These are phyloP conservation scores for Pichia sp. DNA, from an alignment of 1,139 yeast genomes.

Conservation along the genomic window DNA sequence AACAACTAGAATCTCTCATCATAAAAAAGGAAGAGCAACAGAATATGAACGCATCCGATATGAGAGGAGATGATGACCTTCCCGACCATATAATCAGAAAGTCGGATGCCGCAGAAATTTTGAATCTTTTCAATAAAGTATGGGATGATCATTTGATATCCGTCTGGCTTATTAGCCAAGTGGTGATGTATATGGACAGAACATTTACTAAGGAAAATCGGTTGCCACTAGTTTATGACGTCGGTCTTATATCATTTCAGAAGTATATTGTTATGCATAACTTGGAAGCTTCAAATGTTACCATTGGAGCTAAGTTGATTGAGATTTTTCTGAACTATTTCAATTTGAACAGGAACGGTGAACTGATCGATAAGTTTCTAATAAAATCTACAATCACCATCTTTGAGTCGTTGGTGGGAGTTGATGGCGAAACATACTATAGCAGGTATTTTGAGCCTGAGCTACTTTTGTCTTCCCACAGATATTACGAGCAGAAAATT, in stretches of 20 bases:
- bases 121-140: slow-evolving; percentile 45
- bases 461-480: slow-evolving; percentile 51
- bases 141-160: slow-evolving; percentile 78
- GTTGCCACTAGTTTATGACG: slow-evolving; percentile 65
- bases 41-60: neutral
- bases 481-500: slow-evolving; percentile 51
- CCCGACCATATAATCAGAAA: slow-evolving; percentile 1
- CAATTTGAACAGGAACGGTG: slow-evolving; percentile 50
- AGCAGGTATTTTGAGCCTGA: slow-evolving; percentile 62
- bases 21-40: slow-evolving; percentile 6
- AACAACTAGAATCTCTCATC: slow-evolving; percentile 8
- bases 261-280: slow-evolving; percentile 38
- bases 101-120: slow-evolving; percentile 33
- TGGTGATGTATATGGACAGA: slow-evolving; percentile 79
- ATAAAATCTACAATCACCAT: slow-evolving; percentile 62
- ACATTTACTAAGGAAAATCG: slow-evolving; percentile 77
- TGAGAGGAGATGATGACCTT: neutral
- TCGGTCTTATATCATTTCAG: slow-evolving; percentile 47
- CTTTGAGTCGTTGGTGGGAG: slow-evolving; percentile 58
- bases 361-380: slow-evolving; percentile 54
- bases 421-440: slow-evolving; percentile 54
- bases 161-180: slow-evolving; percentile 80
- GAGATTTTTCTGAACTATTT: slow-evolving; percentile 52
- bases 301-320: slow-evolving; percentile 50
- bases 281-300: slow-evolving; percentile 34